Percentiles rank a stretch among this genome's conserved stretches.
These are phyloP conservation scores for Cantharellus cinnabarinus DNA, from an alignment of 768 basidiomycete genomes.

Conservation along the genomic window DNA sequence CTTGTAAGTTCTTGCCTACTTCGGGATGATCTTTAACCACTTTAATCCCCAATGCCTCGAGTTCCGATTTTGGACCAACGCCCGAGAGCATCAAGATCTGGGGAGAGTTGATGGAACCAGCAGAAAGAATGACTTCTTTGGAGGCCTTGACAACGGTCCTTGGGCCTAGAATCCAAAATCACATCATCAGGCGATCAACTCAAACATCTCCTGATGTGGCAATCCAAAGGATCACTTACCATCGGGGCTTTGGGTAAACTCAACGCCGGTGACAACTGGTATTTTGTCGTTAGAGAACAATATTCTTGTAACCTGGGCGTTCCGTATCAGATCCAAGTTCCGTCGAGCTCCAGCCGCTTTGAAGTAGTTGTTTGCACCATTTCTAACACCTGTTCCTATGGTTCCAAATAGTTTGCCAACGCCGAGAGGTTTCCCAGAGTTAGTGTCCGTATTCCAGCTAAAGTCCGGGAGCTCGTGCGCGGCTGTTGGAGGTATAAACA, in stretches of 20 bases:
- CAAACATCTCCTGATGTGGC: slow-evolving; percentile 29
- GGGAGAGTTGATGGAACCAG: slow-evolving; percentile 20
- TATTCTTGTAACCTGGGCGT: slow-evolving; percentile 7
- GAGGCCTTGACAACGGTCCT: slow-evolving; percentile 1
- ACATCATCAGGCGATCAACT: slow-evolving; percentile 31
- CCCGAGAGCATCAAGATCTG: slow-evolving; percentile 28
- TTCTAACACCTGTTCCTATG: not conserved
- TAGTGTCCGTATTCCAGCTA: not conserved
- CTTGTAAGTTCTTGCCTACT: slow-evolving; percentile 53
- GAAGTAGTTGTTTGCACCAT: slow-evolving; percentile 5
- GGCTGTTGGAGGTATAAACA: not conserved
- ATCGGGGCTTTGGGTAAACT: slow-evolving; percentile 22
- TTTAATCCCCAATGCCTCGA: slow-evolving; percentile 32
- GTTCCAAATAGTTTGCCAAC: not conserved
- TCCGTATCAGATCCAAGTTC: slow-evolving; percentile 8
- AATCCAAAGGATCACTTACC: slow-evolving; percentile 10
- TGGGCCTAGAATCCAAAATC: slow-evolving; percentile 7
- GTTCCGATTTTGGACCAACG: slow-evolving; percentile 42
- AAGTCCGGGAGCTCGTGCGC: not conserved
- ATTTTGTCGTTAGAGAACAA: slow-evolving; percentile 2
- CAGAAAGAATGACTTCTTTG: slow-evolving; percentile 11
- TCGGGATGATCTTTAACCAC: slow-evolving; percentile 44
- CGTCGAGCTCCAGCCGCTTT: slow-evolving; percentile 8
- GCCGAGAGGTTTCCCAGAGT: not conserved
- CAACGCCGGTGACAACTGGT: slow-evolving; percentile 22